These are phyloP conservation scores for Pyrenochaeta sp. DNA, from an alignment of 2,329 filamentous ascomycete genomes.

Conservation along the genomic window DNA sequence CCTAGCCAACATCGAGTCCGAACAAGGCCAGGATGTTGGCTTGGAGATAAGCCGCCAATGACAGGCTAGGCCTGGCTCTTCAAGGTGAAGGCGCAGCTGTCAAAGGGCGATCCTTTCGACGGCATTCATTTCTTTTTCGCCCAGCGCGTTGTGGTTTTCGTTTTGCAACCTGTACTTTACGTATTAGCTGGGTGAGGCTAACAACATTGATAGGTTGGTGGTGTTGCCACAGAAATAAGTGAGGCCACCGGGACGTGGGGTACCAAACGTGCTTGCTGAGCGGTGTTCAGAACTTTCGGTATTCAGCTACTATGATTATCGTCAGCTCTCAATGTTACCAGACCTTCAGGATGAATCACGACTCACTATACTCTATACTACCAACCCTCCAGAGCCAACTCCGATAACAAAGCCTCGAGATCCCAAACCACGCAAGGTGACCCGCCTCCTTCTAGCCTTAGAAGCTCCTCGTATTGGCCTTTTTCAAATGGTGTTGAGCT, in stretches of 20 bases:
- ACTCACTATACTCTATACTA: slow-evolving; percentile 23
- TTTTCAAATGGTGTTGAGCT: too few species aligned
- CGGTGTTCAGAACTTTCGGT: slow-evolving; percentile 13
- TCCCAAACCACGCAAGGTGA: too few species aligned
- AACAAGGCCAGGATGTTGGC: slow-evolving; percentile 19
- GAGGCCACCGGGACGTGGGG: slow-evolving; percentile 18
- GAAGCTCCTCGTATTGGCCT: too few species aligned
- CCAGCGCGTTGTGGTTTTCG: not conserved
- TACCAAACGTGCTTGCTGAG: slow-evolving; percentile 7
- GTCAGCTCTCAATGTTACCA: slow-evolving; percentile 19
- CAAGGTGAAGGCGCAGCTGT: slow-evolving; percentile 15
- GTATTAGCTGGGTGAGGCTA: slow-evolving; percentile 8
- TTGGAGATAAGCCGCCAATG: slow-evolving; percentile 18
- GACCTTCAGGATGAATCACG: not conserved
- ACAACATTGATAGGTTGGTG: slow-evolving; percentile 6
- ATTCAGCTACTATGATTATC: slow-evolving; percentile 22
- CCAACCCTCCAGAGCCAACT: not conserved
- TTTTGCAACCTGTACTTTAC: slow-evolving; percentile 2
- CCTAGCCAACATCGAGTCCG: slow-evolving; percentile 2
- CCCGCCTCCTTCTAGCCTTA: too few species aligned
- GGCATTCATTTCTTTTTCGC: too few species aligned
- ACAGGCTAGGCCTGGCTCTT: slow-evolving; percentile 15
- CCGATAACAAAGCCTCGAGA: too few species aligned
- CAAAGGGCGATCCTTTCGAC: too few species aligned
- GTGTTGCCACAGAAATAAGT: slow-evolving; percentile 15